Conservation (phyloP, 768 basidiomycete species). For the Podaxis pistillaris region DNA sequence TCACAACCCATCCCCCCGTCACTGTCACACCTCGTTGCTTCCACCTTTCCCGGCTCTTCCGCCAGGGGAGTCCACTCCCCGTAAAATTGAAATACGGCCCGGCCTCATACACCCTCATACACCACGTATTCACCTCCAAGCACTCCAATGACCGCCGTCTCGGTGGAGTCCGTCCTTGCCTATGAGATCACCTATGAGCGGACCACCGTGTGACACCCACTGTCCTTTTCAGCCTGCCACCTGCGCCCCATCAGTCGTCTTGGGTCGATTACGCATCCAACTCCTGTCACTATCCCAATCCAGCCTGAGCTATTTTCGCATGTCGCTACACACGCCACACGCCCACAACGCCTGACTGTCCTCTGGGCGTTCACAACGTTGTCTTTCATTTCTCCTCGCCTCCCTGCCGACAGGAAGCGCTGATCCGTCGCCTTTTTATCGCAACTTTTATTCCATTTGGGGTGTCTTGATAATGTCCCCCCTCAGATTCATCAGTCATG, state of each 20-base stretch:
- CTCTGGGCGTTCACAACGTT: background rate
- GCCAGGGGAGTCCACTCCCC: background rate
- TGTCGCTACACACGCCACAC: background rate
- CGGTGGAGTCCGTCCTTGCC: background rate
- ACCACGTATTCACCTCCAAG: background rate
- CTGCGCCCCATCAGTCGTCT: background rate
- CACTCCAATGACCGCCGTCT: background rate
- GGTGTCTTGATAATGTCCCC: background rate
- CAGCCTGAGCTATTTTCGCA: slow-evolving; percentile 1
- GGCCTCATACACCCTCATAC: background rate
- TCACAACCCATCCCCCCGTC: slow-evolving; percentile 10
- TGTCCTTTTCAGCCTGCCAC: background rate
- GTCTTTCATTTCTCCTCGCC: background rate
- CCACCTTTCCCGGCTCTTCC: background rate
- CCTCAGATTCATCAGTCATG: background rate
- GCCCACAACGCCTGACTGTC: background rate
- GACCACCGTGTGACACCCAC: background rate
- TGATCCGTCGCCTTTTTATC: background rate
- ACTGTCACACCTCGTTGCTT: slow-evolving; percentile 19
- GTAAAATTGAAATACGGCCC: background rate
- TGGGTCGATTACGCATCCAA: no score
- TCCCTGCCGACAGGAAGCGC: background rate
- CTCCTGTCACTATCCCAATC: slow-evolving; percentile 6
- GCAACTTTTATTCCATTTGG: background rate
- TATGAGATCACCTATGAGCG: slow-evolving; percentile 1